A percentile compares a stretch with the other conserved stretches of the same genome.
phyloP scores from a whole-genome alignment of 2,329 filamentous ascomycete genomes.

The Penicillium sp. region DNA sequence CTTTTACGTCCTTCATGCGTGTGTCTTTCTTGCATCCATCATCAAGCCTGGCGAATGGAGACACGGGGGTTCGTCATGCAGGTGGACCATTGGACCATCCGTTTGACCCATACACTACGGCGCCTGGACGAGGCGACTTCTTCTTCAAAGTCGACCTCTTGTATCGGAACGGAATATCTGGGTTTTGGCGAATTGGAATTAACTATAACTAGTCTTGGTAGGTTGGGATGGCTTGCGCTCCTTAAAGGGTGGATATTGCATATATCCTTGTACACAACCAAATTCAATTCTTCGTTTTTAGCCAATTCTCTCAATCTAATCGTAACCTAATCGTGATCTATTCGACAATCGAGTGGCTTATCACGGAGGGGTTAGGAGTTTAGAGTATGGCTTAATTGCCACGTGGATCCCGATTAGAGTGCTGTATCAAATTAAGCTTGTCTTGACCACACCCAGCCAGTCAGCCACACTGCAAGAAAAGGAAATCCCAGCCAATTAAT shows the following conservation, averaged over 20 bases:
- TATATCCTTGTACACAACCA: conserved; percentile 20
- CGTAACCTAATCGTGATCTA: background rate
- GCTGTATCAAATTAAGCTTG: background rate
- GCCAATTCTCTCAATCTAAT: background rate
- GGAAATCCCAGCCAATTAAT: background rate
- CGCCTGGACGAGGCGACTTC: conserved; percentile 6
- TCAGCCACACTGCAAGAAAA: background rate
- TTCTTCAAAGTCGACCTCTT: background rate
- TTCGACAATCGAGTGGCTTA: background rate
- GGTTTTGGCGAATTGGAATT: conserved; percentile 15
- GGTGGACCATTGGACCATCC: background rate
- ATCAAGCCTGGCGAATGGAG: conserved; percentile 17
- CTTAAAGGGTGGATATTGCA: conserved; percentile 11
- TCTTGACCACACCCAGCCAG: background rate
- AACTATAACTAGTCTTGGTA: conserved; percentile 6
- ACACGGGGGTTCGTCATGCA: conserved; percentile 6
- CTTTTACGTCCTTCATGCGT: conserved; percentile 4
- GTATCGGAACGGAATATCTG: conserved; percentile 14
- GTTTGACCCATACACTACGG: background rate
- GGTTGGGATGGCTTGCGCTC: conserved; percentile 25
- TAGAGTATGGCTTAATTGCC: conserved; percentile 2
- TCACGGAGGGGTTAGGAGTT: background rate
- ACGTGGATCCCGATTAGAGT: background rate
- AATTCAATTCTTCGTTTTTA: background rate
- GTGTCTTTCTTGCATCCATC: conserved; percentile 4